Base-by-base conservation (phyloP, 108 stramenopile genomes). In the Cyclostephanos tholiformis region DNA sequence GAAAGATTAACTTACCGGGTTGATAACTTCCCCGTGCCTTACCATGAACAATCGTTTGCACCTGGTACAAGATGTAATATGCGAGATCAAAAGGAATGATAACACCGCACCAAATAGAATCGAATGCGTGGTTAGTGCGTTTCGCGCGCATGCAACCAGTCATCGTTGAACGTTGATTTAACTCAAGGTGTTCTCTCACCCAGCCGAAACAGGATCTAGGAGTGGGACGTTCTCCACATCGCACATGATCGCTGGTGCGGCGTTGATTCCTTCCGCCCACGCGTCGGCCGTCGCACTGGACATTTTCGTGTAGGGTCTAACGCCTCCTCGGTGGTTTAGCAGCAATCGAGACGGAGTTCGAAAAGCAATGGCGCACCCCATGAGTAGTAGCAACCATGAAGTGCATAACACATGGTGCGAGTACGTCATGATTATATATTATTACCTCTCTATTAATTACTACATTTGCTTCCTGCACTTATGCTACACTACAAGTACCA, bases 21-120 rank as follows among this genome's bases (percentile, higher is more conserved):
- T 93, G 68, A 94, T 90, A 17, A 96, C 95, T 85, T 96, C 95
- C 1, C 95, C 95, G 62, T 96, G 95, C 46, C 95, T 74, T 30
- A 96, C 89, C 65, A 92, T 74, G 63, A 92, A 96, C 22, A 96
- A 69, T 22, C 95, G 77, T 57, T 91, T 92, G 59, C 73, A 75
- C 39, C 75, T 82, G 14, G 38, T 41, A 27, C 26, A 19, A 43
- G 14, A 11, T 22, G 43, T 53, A 50, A 50, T 50, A 50, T 26
- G 8, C 19, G 52, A 53, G 20, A 53, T 25, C 6, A 19, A 20
- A 53, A 55, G 53, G 23, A 55, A 55, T 55, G 29, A 32, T 58
- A 14, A 58, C 17, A 12, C 0, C 32, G 4, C 17, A 29, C 4
- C n/a, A n/a, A n/a, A n/a, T n/a, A 5, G 16, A 27, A 30, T 32